Conservation (phyloP, 352 stramenopile genomes). For the Globisporangium megalacanthum region DNA sequence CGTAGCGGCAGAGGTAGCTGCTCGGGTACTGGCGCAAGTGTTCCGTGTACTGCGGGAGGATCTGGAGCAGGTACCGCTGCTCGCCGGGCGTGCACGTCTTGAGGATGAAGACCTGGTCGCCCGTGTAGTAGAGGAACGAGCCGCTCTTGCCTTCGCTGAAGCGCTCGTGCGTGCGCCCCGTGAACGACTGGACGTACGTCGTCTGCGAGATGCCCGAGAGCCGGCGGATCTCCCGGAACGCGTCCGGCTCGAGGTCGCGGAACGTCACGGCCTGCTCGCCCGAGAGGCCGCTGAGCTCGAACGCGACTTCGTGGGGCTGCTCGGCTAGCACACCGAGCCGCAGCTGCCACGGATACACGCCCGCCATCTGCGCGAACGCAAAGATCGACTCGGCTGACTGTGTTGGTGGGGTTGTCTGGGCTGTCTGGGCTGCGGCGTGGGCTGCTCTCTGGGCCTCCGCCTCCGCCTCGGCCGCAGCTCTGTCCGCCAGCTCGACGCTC, state of each 20-base stretch:
- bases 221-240: slow-evolving; percentile 75
- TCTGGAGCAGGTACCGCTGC: slow-evolving; percentile 80
- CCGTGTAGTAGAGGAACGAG: slow-evolving; percentile 88
- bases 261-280: slow-evolving; percentile 69
- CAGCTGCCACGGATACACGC: slow-evolving; percentile 62
- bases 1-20: slow-evolving; percentile 84
- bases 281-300: slow-evolving; percentile 62
- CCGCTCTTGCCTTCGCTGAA: slow-evolving; percentile 88
- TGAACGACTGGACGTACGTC: slow-evolving; percentile 74
- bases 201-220: slow-evolving; percentile 77
- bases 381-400: slow-evolving; percentile 38
- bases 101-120: slow-evolving; percentile 85
- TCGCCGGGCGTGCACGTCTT: slow-evolving; percentile 85
- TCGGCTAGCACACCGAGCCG: slow-evolving; percentile 40
- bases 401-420: too few species aligned
- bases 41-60: slow-evolving; percentile 84
- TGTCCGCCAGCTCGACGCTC: slow-evolving; percentile 4
- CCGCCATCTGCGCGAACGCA: slow-evolving; percentile 55
- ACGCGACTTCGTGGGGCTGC: slow-evolving; percentile 50
- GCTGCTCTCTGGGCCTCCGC: slow-evolving; percentile 5
- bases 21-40: slow-evolving; percentile 79
- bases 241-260: slow-evolving; percentile 75
- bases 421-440: too few species aligned
- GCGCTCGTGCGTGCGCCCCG: slow-evolving; percentile 73
- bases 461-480: not conserved